phyloP scores from a whole-genome alignment of 768 basidiomycete species.

The Trametes cinnabarina region DNA sequence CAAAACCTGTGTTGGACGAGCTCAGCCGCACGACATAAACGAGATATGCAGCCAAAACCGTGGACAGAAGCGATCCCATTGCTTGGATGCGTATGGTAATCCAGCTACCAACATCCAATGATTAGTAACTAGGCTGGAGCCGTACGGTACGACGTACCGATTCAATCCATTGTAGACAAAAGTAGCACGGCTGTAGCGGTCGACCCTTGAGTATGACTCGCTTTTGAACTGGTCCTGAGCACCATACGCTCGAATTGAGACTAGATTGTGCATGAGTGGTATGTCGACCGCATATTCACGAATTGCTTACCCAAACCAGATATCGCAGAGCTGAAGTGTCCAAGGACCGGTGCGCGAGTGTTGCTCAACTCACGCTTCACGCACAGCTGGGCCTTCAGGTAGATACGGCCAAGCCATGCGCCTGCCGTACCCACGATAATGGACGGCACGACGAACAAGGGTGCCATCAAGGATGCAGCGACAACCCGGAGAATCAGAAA shows the following conservation, averaged over 20 bases:
- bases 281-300: background rate
- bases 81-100: conserved; percentile 53
- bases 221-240: conserved; percentile 43
- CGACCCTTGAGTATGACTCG: conserved; percentile 45
- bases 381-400: conserved; percentile 54
- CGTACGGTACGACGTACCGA: conserved; percentile 35
- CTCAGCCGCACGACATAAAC: conserved; percentile 44
- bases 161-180: conserved; percentile 49
- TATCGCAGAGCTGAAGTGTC: conserved; percentile 51
- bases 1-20: conserved; percentile 40
- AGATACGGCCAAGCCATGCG: conserved; percentile 44
- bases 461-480: conserved; percentile 38
- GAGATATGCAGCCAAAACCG: conserved; percentile 50
- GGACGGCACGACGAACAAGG: conserved; percentile 41
- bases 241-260: conserved; percentile 55
- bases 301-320: conserved; percentile 41
- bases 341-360: conserved; percentile 46
- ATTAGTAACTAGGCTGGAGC: background rate
- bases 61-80: conserved; percentile 50
- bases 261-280: conserved; percentile 17
- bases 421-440: conserved; percentile 37
- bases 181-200: conserved; percentile 44
- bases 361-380: conserved; percentile 59
- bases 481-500: conserved; percentile 36
- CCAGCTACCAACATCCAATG: conserved; percentile 35